Percentiles rank a stretch among this genome's conserved stretches.
Conservation (phyloP, 805 yeast genomes). For the Kuraishia borneana region DNA sequence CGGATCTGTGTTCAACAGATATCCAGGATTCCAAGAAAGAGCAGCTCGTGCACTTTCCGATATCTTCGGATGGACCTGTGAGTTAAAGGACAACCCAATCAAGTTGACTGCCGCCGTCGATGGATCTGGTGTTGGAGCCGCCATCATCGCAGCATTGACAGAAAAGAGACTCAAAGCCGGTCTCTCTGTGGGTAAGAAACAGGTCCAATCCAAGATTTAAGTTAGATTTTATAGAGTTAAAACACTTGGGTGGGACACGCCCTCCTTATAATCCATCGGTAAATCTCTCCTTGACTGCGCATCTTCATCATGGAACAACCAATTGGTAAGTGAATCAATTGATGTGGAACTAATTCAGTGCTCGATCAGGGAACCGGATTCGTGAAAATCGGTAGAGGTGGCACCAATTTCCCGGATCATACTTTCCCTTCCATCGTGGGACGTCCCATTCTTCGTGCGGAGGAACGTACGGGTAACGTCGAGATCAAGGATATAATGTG, state of each 20-base stretch:
- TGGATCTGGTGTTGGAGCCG: conserved; percentile 99
- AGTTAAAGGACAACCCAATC: conserved; percentile 13
- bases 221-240: too few species aligned
- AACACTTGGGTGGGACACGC: too few species aligned
- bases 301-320: conserved; percentile 18
- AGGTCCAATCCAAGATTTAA: not conserved
- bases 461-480: conserved; percentile 68
- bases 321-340: conserved; percentile 13
- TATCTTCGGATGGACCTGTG: conserved; percentile 64
- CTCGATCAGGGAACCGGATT: conserved; percentile 99
- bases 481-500: conserved; percentile 96
- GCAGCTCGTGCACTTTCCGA: conserved; percentile 85
- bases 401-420: conserved; percentile 93
- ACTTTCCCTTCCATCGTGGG: conserved; percentile 98
- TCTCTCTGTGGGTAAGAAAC: conserved; percentile 43
- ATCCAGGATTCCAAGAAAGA: conserved; percentile 84
- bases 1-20: conserved; percentile 90
- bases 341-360: too few species aligned
- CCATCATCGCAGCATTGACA: conserved; percentile 92
- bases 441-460: conserved; percentile 93
- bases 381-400: conserved; percentile 94
- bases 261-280: too few species aligned
- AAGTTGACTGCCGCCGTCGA: conserved; percentile 88
- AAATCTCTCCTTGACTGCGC: too few species aligned
- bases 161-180: conserved; percentile 67